Evolutionary conservation across 441 rosid genomes (phyloP), one percentile per base, ranked within the genome.

Genomic region (Croton laevigatus): DNA sequence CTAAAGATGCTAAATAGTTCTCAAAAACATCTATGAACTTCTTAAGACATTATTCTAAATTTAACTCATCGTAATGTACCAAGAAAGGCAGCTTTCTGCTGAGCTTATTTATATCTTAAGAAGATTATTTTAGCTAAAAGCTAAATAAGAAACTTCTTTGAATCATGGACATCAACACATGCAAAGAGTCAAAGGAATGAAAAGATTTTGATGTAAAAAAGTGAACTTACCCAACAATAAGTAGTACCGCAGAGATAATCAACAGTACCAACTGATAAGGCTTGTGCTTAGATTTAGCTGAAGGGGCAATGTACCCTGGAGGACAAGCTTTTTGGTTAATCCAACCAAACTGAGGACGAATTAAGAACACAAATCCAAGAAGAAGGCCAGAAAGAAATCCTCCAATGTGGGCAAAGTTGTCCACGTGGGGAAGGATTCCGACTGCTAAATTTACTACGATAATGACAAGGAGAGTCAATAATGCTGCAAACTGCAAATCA

Each of bases 341-440:
- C 87, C 92, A 94, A 48, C 88, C 93, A 65, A 84, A 91, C 57
- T 94, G 98, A 46, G 97, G 98, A 27, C 97, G 91, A 32, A 90
- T 82, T 74, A 94, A 77, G 78, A 88, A 84, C 70, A 94, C 87
- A 75, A 91, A 94, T 59, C 98, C 98, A 44, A 91, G 98, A 74
- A 94, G 82, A 81, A 90, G 90, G 16, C 98, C 97, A 16, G 95
- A 84, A 6, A 88, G 37, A 78, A 94, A 94, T 64, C 98, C 98
- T 58, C 98, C 97, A 11, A 91, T 82, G 78, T 90, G 98, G 55
- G 98, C 97, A 88, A 86, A 94, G 84, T 89, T 94, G 88, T 94
- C 98, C 73, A 94, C 94, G 0, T 88, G 97, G 17, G 97, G 98
- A 60, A 91, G 97, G 63, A 90, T 80, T 77, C 98, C 97, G 68